Evolutionary conservation across 129 eudicot genomes (phyloP), one percentile per base, ranked within the genome.

Genomic region (Helianthus tuberosus): DNA sequence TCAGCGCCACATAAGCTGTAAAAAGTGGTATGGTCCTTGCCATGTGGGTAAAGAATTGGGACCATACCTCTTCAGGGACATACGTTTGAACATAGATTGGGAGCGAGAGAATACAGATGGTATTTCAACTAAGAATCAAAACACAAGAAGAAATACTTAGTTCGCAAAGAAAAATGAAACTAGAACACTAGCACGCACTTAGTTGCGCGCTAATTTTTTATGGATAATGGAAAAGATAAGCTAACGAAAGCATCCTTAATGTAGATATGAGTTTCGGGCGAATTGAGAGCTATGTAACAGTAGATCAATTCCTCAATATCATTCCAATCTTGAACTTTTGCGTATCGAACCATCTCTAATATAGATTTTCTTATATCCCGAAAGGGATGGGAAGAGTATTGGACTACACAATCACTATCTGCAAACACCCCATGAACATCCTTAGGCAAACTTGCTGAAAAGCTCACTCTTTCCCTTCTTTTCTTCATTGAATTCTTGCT

Each of bases 251-350:
- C 97, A 64, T 89, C 88, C 68, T 20, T 44, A 69, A 91, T 86
- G 73, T 82, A 67, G 49, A 63, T 3, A 52, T 84, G 97, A 63
- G 82, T 57, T 25, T 91, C 87, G 0, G 90, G 71, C 3, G 97
- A 82, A 66, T 91, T 91, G 25, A 91, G 89, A 77, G 77, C 86
- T 32, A 91, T 66, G 41, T 84, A 91, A 69, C 96, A 91, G 32
- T 91, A 89, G 5, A 91, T 52, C 81, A 89, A 75, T 79, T 91
- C 97, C 75, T 91, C 97, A 83, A 91, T 75, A 12, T 91, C 84
- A 0, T 74, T 75, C 97, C 96, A 89, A 46, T 89, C 80, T 15
- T 55, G 58, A 72, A 89, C 73, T 35, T 86, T 87, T 9, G 77
- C 76, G 5, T 65, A 62, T 59, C 69, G 74, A 8, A 85, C 74